A percentile compares a stretch with the other conserved stretches of the same genome.
phyloP scores from a whole-genome alignment of 1,139 yeast genomes.

The Kodamaea plutei region DNA sequence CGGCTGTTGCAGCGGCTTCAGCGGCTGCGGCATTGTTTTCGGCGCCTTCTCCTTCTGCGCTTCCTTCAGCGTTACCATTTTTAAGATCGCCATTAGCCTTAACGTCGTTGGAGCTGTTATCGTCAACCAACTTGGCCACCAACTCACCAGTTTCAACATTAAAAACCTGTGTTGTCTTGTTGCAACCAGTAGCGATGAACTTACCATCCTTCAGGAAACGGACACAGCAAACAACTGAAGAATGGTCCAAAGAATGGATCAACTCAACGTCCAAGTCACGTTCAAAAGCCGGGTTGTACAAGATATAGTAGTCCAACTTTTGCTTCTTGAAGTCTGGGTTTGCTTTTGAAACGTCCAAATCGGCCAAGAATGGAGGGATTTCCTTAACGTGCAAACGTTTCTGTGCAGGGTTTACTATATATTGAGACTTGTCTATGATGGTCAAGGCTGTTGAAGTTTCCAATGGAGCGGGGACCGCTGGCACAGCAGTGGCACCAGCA shows the following conservation, averaged over 20 bases:
- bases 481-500: constrained; percentile 13
- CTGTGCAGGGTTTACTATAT: constrained; percentile 40
- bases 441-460: constrained; percentile 36
- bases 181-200: constrained; percentile 94
- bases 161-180: constrained; percentile 91
- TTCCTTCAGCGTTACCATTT: constrained; percentile 16
- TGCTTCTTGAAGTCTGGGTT: constrained; percentile 79
- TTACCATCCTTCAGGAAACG: constrained; percentile 90
- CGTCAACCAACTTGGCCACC: constrained; percentile 81
- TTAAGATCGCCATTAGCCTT: constrained; percentile 15
- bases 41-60: constrained; percentile 15
- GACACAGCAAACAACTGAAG: constrained; percentile 95
- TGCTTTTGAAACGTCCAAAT: constrained; percentile 75
- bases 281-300: constrained; percentile 81
- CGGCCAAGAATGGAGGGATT: constrained; percentile 78
- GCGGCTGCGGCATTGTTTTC: constrained; percentile 24
- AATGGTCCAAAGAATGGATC: constrained; percentile 86
- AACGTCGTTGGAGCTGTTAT: constrained; percentile 46
- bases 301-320: constrained; percentile 81
- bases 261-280: constrained; percentile 76
- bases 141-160: constrained; percentile 90
- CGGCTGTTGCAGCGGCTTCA: constrained; percentile 21
- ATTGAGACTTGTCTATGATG: constrained; percentile 40
- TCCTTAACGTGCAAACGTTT: constrained; percentile 62
- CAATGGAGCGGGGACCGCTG: constrained; percentile 15